These are phyloP conservation scores for Ophiostoma fasciatum DNA, from an alignment of 2,329 filamentous ascomycete genomes.

Conservation along the genomic window DNA sequence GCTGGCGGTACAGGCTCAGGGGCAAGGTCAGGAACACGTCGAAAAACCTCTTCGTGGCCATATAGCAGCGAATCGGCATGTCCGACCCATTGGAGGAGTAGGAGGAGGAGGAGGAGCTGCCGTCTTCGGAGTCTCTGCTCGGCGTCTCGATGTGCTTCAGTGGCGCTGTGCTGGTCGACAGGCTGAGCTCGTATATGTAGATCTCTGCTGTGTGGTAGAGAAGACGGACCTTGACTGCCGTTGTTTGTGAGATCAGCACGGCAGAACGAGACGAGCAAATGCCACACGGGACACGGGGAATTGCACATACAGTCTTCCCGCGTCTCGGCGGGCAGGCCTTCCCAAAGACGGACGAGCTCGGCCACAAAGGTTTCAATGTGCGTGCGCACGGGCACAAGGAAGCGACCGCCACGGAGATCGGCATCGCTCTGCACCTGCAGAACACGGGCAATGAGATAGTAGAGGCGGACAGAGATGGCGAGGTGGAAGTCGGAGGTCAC, in stretches of 20 bases:
- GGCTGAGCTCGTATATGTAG: slow-evolving; percentile 12
- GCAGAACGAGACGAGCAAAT: neutral
- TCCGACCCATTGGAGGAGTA: too few species aligned
- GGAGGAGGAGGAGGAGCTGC: neutral
- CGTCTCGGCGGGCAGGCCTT: slow-evolving; percentile 2
- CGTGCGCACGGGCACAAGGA: slow-evolving; percentile 2
- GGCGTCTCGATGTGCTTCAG: slow-evolving; percentile 3
- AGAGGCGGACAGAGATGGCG: slow-evolving; percentile 10
- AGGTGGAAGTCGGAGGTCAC: slow-evolving; percentile 7
- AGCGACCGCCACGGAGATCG: slow-evolving; percentile 7
- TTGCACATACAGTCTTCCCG: slow-evolving; percentile 6
- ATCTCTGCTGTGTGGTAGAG: slow-evolving; percentile 12
- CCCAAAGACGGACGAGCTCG: slow-evolving; percentile 9
- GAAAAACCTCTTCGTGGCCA: slow-evolving; percentile 9
- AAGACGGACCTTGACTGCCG: slow-evolving; percentile 9
- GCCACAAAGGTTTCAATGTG: slow-evolving; percentile 6
- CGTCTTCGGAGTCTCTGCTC: slow-evolving; percentile 5
- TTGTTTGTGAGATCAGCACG: neutral
- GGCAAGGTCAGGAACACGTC: slow-evolving; percentile 11
- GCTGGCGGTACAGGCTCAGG: slow-evolving; percentile 5
- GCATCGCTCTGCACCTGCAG: slow-evolving; percentile 9
- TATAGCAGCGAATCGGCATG: slow-evolving; percentile 9
- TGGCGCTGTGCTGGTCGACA: slow-evolving; percentile 5
- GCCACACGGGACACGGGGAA: too few species aligned
- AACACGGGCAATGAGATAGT: slow-evolving; percentile 10